phyloP scores from a whole-genome alignment of 78 protist species.

The Dictyostelium citrinum region DNA sequence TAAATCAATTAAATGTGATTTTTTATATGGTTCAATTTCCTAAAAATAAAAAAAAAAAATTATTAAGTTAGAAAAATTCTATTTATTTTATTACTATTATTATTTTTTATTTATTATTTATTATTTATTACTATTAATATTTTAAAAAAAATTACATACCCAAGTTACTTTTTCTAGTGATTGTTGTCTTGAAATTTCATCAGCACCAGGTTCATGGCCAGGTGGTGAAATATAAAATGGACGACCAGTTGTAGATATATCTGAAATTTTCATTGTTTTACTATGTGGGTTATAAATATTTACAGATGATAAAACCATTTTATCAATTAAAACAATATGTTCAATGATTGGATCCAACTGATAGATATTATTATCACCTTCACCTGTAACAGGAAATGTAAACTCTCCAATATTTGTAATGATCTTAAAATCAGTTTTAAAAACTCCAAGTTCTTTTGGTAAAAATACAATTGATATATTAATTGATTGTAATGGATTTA shows the following conservation, averaged over 20 bases:
- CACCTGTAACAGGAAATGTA: constrained; percentile 2
- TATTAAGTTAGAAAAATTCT: neutral
- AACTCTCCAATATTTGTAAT: constrained; percentile 24
- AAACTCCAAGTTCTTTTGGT: constrained; percentile 28
- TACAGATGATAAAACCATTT: constrained; percentile 7
- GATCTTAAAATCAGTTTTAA: constrained; percentile 11
- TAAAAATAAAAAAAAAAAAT: neutral
- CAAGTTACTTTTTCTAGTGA: constrained; percentile 1
- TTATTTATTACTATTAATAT: no score
- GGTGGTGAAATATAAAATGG: constrained; percentile 28
- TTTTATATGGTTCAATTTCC: constrained; percentile 57
- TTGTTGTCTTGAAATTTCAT: neutral
- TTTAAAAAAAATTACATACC: neutral
- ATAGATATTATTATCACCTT: constrained; percentile 6
- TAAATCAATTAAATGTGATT: constrained; percentile 31
- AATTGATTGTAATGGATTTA: neutral
- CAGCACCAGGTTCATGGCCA: neutral
- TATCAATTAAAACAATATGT: constrained; percentile 5
- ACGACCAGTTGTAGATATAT: constrained; percentile 36
- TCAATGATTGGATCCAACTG: constrained; percentile 8
- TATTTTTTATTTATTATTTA: neutral
- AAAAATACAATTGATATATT: constrained; percentile 5
- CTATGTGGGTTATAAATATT: constrained; percentile 60
- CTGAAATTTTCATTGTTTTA: constrained; percentile 34
- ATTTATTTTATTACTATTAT: no score